Base-by-base conservation (phyloP, 1,284 basidiomycete genomes). In the Schizophyllum commune region DNA sequence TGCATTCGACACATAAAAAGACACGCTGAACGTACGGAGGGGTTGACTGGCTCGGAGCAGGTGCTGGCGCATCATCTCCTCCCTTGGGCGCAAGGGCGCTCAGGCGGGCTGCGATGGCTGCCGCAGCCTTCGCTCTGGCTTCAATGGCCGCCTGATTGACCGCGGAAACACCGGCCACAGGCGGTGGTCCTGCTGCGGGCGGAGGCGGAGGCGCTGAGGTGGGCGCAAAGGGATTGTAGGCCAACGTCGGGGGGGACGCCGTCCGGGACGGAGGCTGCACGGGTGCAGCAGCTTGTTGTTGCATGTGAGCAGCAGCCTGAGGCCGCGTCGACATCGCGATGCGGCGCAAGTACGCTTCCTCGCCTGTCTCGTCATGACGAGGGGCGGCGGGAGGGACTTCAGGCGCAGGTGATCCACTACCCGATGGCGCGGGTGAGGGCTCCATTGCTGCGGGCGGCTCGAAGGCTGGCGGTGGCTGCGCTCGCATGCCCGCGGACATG, bases 81-180 rank as follows among this genome's bases (percentile, higher is more conserved):
- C 74, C 70, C 13, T 73, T 68, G 11, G 77, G 77, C 20, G 77
- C 85, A 17, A 88, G 72, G 4, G 88, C 84, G 51, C 81, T 77
- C 19, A 92, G 74, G 62, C 78, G 84, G 0, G 89, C 88, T 7
- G 92, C 91, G 56, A 95, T 89, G 32, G 88, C 90, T 32, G 88
- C 90, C 0, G 92, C 92, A 11, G 89, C 87, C 64, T 89, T 86
- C 22, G 83, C 83, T 67, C 82, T 88, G 53, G 86, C 88, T 63
- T 89, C 85, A 19, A 85, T 71, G 1, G 72, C 73, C 47, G 65
- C 62, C 19, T 71, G 60, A 21, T 72, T 60, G 19, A 71, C 64
- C 6, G 73, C 60, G n/a, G 69, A 66, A 20, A 75, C 76, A 56
- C 77, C 68, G 2, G 13, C 53, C 4, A 21, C 19, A 11, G 53